Evolutionary conservation across 257 asterid species (phyloP).

Genomic region (Solanum etuberosum): DNA sequence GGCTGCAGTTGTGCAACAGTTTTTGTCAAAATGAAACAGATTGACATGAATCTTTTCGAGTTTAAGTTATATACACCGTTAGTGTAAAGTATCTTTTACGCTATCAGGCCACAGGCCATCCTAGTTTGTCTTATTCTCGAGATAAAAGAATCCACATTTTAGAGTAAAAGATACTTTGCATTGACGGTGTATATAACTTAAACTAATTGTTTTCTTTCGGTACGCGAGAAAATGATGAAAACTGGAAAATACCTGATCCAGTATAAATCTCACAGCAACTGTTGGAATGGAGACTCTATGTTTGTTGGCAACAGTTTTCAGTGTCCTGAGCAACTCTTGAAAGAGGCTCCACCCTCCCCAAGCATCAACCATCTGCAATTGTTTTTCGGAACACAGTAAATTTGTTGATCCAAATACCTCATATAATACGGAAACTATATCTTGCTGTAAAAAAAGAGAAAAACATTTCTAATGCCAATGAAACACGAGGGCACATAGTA

Average conservation of each 20-base stretch:
- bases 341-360: constrained; percentile 99
- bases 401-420: neutral
- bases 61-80: too few relatives aligned
- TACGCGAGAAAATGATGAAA: neutral
- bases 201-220: neutral
- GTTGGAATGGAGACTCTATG: constrained; percentile 79
- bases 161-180: too few relatives aligned
- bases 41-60: neutral
- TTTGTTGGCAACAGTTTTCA: constrained; percentile 61
- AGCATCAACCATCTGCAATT: constrained; percentile 85
- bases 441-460: neutral
- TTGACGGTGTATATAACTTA: too few relatives aligned
- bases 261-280: constrained; percentile 72
- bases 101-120: neutral
- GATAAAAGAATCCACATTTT: neutral
- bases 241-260: constrained; percentile 55
- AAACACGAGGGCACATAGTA: neutral
- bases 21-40: neutral
- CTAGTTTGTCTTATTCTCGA: neutral
- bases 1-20: constrained; percentile 41
- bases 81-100: too few relatives aligned
- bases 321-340: constrained; percentile 61
- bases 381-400: neutral
- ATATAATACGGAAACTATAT: neutral
- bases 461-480: neutral